Conservation (phyloP, 2,329 filamentous ascomycete species). For the Pyrenophora seminiperda region DNA sequence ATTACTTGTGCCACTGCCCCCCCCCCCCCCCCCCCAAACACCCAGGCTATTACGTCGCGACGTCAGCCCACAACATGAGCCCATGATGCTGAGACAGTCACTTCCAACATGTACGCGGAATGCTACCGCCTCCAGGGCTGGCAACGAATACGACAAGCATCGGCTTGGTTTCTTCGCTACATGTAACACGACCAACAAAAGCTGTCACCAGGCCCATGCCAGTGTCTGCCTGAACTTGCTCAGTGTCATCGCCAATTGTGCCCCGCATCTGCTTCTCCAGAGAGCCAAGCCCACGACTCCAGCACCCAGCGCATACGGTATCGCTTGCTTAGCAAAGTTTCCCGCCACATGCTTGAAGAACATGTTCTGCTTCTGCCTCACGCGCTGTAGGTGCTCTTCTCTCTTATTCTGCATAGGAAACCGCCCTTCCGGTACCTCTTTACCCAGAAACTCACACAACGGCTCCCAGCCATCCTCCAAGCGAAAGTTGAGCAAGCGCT, state of each 20-base stretch:
- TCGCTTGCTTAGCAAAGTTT: constrained; percentile 1
- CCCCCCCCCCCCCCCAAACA: too few species aligned
- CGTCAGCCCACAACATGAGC: too few species aligned
- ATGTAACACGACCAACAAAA: background rate
- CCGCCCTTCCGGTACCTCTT: constrained; percentile 21
- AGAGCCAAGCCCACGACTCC: background rate
- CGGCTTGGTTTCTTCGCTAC: too few species aligned
- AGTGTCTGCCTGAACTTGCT: background rate
- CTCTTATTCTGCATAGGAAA: constrained; percentile 24
- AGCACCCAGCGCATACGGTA: background rate
- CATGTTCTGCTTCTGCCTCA: constrained; percentile 10
- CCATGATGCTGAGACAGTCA: too few species aligned
- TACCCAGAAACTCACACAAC: constrained; percentile 31
- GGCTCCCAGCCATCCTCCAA: constrained; percentile 30
- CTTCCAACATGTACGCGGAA: too few species aligned
- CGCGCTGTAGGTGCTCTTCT: constrained; percentile 7
- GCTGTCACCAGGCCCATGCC: background rate
- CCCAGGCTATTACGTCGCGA: too few species aligned
- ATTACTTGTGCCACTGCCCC: too few species aligned
- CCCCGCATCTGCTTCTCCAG: constrained; percentile 2
- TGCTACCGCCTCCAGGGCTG: too few species aligned
- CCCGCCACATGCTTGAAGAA: constrained; percentile 6
- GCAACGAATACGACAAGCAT: too few species aligned
- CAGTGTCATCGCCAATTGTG: background rate
- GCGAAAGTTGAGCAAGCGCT: constrained; percentile 27